These are phyloP conservation scores for Backusella westeae DNA, from an alignment of 192 early-diverging fungal genomes.

Conservation along the genomic window DNA sequence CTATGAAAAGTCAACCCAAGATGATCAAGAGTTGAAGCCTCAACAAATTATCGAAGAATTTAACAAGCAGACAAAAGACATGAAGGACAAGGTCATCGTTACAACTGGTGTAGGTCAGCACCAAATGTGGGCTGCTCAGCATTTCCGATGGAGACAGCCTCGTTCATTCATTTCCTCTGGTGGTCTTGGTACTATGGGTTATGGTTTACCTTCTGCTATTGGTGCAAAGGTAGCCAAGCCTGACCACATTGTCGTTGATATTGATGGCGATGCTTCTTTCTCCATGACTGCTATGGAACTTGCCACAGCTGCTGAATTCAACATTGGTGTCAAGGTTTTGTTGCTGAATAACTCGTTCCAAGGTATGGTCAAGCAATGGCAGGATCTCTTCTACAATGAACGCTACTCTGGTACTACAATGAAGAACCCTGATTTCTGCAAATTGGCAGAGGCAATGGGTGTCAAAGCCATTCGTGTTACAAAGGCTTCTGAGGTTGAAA, in stretches of 20 bases:
- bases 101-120: conserved; percentile 98
- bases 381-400: conserved; percentile 97
- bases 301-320: conserved; percentile 95
- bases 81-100: conserved; percentile 91
- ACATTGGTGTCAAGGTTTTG: conserved; percentile 95
- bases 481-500: conserved; percentile 81
- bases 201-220: conserved; percentile 93
- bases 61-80: conserved; percentile 74
- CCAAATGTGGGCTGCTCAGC: conserved; percentile 99
- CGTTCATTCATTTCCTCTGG: conserved; percentile 92
- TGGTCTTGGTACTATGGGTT: conserved; percentile 99
- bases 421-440: conserved; percentile 98
- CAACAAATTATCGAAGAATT: conserved; percentile 95
- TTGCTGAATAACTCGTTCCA: conserved; percentile 99
- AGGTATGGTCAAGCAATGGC: conserved; percentile 95
- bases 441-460: conserved; percentile 93
- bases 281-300: conserved; percentile 99
- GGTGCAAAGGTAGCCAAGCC: conserved; percentile 95
- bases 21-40: conserved; percentile 76
- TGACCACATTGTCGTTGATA: conserved; percentile 94
- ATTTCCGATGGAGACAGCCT: conserved; percentile 88
- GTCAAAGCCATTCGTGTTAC: conserved; percentile 85
- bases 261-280: conserved; percentile 99
- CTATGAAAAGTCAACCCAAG: conserved; percentile 60
- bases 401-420: conserved; percentile 93